Evolutionary conservation across 106 monocot genomes (phyloP), one percentile per base, ranked within the genome.

Genomic region (Alisma plantagoaquatica): DNA sequence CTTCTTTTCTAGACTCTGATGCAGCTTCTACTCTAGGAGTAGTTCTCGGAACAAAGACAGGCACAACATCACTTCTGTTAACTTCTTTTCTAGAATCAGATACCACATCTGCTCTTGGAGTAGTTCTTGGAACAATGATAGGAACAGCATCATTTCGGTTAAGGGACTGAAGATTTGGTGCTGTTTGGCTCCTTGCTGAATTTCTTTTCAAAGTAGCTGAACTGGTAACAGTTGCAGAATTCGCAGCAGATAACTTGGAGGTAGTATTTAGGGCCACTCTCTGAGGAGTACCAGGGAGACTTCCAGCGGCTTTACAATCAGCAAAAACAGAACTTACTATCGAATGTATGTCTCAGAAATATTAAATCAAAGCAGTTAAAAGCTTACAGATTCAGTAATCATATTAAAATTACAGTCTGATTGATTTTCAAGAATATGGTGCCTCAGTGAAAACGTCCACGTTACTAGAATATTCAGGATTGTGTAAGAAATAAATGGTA

Each of bases 21-120:
- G 53, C 25, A 14, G 45, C 32, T 60, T 83, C 84, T 8, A 56
- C 12, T 70, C 77, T 70, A 31, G 77, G 60, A 74, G 38, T 77
- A 68, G 63, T 75, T 78, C 82, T 87, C 8, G 87, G 87, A 15
- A 87, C 71, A 58, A 82, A 69, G 18, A 78, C 72, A 49, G 77
- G 69, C 30, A 62, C 46, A 20, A 75, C 71, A 58, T 87, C 77
- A 54, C 69, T 11, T 53, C 84, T 94, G n/a, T n/a, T n/a, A n/a
- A n/a, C n/a, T n/a, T n/a, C n/a, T n/a, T n/a, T n/a, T n/a, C n/a
- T n/a, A n/a, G n/a, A n/a, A n/a, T n/a, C n/a, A n/a, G n/a, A n/a
- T n/a, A n/a, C n/a, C n/a, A n/a, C n/a, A n/a, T n/a, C n/a, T n/a
- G n/a, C n/a, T n/a, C n/a, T n/a, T n/a, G n/a, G n/a, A n/a, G n/a